These are phyloP conservation scores for Aphanomyces invadans DNA, from an alignment of 352 stramenopile genomes.

Conservation along the genomic window DNA sequence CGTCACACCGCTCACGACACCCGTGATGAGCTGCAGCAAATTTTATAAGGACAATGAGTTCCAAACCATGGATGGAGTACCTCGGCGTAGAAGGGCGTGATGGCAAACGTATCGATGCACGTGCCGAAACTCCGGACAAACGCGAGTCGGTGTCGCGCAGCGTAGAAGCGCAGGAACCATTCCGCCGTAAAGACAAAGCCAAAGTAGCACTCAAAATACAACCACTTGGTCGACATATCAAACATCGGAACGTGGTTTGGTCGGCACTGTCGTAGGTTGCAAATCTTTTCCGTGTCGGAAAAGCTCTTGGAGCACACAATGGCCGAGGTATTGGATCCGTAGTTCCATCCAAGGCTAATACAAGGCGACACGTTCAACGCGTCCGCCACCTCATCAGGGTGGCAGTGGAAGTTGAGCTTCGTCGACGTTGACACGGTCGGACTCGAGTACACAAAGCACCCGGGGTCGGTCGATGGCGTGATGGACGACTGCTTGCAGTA, in stretches of 20 bases:
- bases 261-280: slow-evolving; percentile 18
- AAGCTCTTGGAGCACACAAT: slow-evolving; percentile 1
- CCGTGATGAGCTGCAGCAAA: slow-evolving; percentile 28
- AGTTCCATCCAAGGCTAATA: slow-evolving; percentile 14
- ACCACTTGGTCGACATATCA: slow-evolving; percentile 67
- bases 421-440: slow-evolving; percentile 20
- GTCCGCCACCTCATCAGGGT: neutral
- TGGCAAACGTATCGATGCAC: slow-evolving; percentile 51
- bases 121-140: slow-evolving; percentile 57
- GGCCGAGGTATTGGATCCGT: neutral
- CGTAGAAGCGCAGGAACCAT: slow-evolving; percentile 48
- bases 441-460: slow-evolving; percentile 39
- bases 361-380: slow-evolving; percentile 23
- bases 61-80: slow-evolving; percentile 24
- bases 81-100: slow-evolving; percentile 59
- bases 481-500: slow-evolving; percentile 40
- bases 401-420: slow-evolving; percentile 43
- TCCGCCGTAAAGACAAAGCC: slow-evolving; percentile 50
- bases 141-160: slow-evolving; percentile 30
- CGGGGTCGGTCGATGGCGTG: slow-evolving; percentile 28
- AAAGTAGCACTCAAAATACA: slow-evolving; percentile 68
- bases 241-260: slow-evolving; percentile 18
- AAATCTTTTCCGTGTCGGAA: slow-evolving; percentile 7
- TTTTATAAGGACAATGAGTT: too few species aligned
- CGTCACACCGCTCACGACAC: slow-evolving; percentile 29